A percentile compares a stretch with the other conserved stretches of the same genome.
phyloP scores from a whole-genome alignment of 2,329 filamentous ascomycete genomes.

The Capronia coronata region DNA sequence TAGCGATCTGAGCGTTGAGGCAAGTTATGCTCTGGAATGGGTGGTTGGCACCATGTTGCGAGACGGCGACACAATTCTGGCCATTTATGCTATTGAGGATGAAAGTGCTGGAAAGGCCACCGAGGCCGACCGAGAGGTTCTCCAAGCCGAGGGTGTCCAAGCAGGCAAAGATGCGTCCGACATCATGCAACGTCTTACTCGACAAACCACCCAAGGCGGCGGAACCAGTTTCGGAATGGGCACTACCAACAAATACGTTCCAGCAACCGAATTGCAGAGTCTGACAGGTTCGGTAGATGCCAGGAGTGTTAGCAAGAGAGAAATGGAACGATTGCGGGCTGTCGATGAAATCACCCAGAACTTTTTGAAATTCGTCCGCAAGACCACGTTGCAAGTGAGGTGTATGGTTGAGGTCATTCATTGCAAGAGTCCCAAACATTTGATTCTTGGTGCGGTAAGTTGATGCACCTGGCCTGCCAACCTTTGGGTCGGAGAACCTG shows the following conservation, averaged over 20 bases:
- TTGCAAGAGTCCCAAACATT: constrained; percentile 93
- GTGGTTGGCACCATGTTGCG: constrained; percentile 90
- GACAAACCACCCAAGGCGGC: constrained; percentile 36
- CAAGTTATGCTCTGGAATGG: constrained; percentile 93
- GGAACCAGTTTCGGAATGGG: constrained; percentile 21
- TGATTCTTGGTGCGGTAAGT: constrained; percentile 82
- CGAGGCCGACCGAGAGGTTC: constrained; percentile 35
- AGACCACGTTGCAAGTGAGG: constrained; percentile 85
- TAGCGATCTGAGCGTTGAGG: constrained; percentile 88
- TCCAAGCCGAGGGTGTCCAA: constrained; percentile 60
- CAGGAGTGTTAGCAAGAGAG: constrained; percentile 53
- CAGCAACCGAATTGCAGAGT: constrained; percentile 38
- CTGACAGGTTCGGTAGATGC: constrained; percentile 42
- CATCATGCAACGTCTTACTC: constrained; percentile 59
- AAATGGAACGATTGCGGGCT: constrained; percentile 73
- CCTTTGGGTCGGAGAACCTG: too few relatives aligned
- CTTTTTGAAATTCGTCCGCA: constrained; percentile 77
- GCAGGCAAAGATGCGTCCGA: constrained; percentile 69
- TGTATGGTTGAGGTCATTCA: constrained; percentile 95
- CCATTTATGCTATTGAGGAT: constrained; percentile 89
- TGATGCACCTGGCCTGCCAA: too few relatives aligned
- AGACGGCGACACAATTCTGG: constrained; percentile 88
- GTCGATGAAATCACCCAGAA: constrained; percentile 78
- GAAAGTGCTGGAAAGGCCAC: constrained; percentile 51
- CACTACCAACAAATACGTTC: constrained; percentile 26